Percentiles rank a stretch among this genome's conserved stretches.
Evolutionary conservation across 2,329 filamentous ascomycete species (phyloP).

Genomic region (Allantophomopsis lycopodina): DNA sequence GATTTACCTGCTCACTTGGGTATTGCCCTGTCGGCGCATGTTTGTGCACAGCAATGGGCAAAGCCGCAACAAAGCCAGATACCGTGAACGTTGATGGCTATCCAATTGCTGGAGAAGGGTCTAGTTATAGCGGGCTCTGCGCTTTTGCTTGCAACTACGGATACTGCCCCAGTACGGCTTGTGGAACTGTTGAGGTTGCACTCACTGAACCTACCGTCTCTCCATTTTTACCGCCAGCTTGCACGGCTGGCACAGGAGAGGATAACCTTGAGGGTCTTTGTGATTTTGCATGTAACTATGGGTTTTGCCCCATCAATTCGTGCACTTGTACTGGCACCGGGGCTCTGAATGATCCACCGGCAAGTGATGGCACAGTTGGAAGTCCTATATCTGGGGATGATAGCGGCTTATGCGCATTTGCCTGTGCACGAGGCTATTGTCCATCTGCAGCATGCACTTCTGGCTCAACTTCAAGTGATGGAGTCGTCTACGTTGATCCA

Average conservation of each 20-base stretch:
- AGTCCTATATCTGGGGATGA: no score
- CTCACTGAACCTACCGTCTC: constrained; percentile 16
- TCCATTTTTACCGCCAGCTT: constrained; percentile 1
- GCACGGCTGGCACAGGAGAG: constrained; percentile 12
- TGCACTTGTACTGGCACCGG: constrained; percentile 14
- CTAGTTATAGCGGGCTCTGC: constrained; percentile 28
- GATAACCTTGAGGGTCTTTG: constrained; percentile 23
- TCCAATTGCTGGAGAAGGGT: constrained; percentile 18
- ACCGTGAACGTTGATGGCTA: constrained; percentile 17
- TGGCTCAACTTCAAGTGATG: no score
- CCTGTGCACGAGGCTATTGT: no score
- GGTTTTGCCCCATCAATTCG: constrained; percentile 12
- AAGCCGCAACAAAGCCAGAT: constrained; percentile 6
- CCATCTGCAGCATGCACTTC: no score
- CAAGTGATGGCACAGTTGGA: no score
- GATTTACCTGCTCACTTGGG: constrained; percentile 13
- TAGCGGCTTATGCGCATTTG: no score
- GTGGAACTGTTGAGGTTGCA: constrained; percentile 6
- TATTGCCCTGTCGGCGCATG: constrained; percentile 11
- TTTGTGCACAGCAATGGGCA: constrained; percentile 10
- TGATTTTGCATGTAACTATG: constrained; percentile 14
- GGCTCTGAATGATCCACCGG: no score
- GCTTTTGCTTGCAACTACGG: constrained; percentile 30
- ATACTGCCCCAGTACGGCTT: constrained; percentile 24
- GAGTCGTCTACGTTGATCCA: no score